A percentile compares a stretch with the other conserved stretches of the same genome.
phyloP scores from a whole-genome alignment of 78 protist species.

The Dictyostelium citrinum region DNA sequence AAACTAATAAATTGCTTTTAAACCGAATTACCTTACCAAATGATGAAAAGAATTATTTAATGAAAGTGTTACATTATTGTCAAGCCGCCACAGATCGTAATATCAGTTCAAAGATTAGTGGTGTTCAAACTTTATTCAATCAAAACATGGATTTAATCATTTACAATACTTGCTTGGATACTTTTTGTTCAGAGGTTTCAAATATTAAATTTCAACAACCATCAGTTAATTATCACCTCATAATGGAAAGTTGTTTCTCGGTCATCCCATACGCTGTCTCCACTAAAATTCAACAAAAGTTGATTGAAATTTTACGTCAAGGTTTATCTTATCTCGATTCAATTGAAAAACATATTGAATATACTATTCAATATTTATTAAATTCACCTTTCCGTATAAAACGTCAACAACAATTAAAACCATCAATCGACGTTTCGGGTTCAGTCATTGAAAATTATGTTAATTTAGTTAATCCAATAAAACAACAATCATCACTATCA shows the following conservation, averaged over 20 bases:
- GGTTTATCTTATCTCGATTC: constrained; percentile 36
- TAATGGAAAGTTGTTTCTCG: constrained; percentile 33
- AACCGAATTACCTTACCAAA: constrained; percentile 5
- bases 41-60: constrained; percentile 22
- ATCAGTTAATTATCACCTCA: background rate
- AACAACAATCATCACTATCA: background rate
- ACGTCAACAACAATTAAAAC: constrained; percentile 31
- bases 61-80: constrained; percentile 37
- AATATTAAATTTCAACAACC: background rate
- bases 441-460: constrained; percentile 58
- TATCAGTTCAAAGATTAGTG: constrained; percentile 19
- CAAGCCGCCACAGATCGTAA: constrained; percentile 59
- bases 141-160: constrained; percentile 39
- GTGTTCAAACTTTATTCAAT: constrained; percentile 11
- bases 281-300: constrained; percentile 32
- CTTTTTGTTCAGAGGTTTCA: constrained; percentile 35
- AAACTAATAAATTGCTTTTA: constrained; percentile 4
- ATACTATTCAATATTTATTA: constrained; percentile 60
- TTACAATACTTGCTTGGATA: constrained; percentile 39
- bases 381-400: constrained; percentile 74
- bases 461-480: background rate
- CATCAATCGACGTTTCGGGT: constrained; percentile 3
- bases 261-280: constrained; percentile 10
- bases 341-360: constrained; percentile 65
- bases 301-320: constrained; percentile 22